Evolutionary conservation across 2,329 filamentous ascomycete species (phyloP).

Genomic region (Microsporum ferrugineum): DNA sequence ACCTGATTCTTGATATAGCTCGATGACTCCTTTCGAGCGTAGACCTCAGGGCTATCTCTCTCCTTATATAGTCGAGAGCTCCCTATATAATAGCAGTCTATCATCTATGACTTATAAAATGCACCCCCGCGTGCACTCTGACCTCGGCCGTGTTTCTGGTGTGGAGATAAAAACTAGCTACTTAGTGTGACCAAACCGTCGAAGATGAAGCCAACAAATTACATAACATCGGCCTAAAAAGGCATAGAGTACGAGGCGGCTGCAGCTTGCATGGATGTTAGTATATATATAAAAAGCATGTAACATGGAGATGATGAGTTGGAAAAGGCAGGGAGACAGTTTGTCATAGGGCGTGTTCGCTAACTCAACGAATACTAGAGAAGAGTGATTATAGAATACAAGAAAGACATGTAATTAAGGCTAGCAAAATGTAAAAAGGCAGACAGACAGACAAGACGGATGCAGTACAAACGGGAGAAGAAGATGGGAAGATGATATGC

Average conservation of each 20-base stretch:
- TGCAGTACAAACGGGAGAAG: not conserved
- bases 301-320: not conserved
- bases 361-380: not conserved
- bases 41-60: not conserved
- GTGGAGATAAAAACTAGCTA: not conserved
- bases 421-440: not conserved
- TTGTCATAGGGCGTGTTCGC: constrained; percentile 1
- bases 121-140: not conserved
- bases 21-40: not conserved
- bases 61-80: not conserved
- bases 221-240: not conserved
- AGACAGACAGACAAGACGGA: not conserved
- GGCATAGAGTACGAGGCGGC: not conserved
- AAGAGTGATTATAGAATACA: not conserved
- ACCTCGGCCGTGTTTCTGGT: not conserved
- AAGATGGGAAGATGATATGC: not conserved
- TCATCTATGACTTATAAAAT: not conserved
- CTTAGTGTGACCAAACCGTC: too few species aligned
- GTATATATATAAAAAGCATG: not conserved
- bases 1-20: not conserved
- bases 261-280: not conserved
- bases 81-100: not conserved
- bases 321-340: not conserved
- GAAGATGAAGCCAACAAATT: not conserved
- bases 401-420: not conserved